Percentiles rank a stretch among this genome's conserved stretches.
Conservation (phyloP, 495 filamentous ascomycete species). For the Trypethelium eluteriae region DNA sequence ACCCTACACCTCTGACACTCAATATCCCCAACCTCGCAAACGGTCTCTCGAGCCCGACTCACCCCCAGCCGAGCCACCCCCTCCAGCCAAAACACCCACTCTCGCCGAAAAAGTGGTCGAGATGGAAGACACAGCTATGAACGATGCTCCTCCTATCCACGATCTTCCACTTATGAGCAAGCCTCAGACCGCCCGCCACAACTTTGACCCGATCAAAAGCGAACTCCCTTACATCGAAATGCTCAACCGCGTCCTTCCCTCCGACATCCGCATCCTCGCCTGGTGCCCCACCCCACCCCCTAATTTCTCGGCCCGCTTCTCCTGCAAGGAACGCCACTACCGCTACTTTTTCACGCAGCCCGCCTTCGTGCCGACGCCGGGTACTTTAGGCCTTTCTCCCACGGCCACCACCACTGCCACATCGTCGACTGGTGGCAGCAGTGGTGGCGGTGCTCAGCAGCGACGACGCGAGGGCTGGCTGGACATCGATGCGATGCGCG, state of each 20-base stretch:
- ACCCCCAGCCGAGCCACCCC: neutral
- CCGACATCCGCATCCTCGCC: slow-evolving; percentile 80
- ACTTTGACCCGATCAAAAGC: slow-evolving; percentile 67
- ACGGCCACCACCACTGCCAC: no score
- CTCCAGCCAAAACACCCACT: neutral
- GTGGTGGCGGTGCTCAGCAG: neutral
- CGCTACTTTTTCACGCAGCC: slow-evolving; percentile 97
- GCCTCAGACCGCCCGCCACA: slow-evolving; percentile 23
- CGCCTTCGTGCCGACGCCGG: slow-evolving; percentile 55
- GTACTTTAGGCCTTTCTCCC: neutral
- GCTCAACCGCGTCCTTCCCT: slow-evolving; percentile 78
- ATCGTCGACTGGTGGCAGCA: neutral
- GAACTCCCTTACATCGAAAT: slow-evolving; percentile 75
- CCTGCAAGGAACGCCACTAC: slow-evolving; percentile 80
- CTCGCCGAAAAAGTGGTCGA: neutral
- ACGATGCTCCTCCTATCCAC: neutral
- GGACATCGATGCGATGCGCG: slow-evolving; percentile 77
- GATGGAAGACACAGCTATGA: neutral
- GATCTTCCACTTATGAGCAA: neutral
- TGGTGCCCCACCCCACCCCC: slow-evolving; percentile 80
- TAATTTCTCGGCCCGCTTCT: slow-evolving; percentile 86
- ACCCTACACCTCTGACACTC: neutral
- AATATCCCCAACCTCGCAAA: neutral
- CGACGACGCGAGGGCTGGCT: slow-evolving; percentile 46
- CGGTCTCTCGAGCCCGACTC: neutral